Conservation (phyloP, 768 basidiomycete genomes). For the Lactifluus rugatus region DNA sequence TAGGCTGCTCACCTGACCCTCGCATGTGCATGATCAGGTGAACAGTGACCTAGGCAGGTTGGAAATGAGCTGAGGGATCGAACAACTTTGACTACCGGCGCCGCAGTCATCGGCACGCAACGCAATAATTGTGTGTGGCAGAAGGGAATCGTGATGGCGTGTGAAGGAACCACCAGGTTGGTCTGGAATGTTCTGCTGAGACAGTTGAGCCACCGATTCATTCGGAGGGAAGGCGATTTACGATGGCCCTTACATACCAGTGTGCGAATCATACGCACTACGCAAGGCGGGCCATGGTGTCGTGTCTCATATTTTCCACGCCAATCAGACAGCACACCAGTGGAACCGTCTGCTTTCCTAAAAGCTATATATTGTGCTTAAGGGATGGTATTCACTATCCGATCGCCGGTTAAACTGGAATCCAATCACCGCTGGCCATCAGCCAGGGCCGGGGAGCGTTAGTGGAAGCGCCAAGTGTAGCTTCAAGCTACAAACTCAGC, state of each 20-base stretch:
- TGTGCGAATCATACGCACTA: neutral
- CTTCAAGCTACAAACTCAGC: constrained; percentile 13
- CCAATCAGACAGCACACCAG: neutral
- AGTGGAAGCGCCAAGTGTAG: constrained; percentile 10
- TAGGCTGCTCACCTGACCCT: neutral
- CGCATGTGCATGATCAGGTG: constrained; percentile 5
- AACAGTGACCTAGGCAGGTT: neutral
- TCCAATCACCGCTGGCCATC: neutral
- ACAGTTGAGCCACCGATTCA: neutral
- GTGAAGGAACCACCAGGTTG: neutral
- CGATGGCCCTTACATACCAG: too few relatives aligned
- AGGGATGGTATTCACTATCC: neutral
- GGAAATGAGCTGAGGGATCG: neutral
- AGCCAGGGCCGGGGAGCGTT: neutral
- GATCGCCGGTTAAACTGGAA: neutral
- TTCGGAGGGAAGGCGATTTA: neutral
- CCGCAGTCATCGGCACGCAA: neutral
- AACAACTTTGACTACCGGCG: neutral
- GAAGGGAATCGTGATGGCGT: too few relatives aligned
- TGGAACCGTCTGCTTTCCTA: neutral
- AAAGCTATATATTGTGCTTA: neutral
- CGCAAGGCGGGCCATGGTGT: neutral
- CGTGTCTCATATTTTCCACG: neutral
- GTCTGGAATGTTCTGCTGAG: neutral
- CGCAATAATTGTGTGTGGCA: too few relatives aligned